Percentiles rank a stretch among this genome's conserved stretches.
Evolutionary conservation across 495 filamentous ascomycete genomes (phyloP).

Genomic region (Trichoderma reesei): DNA sequence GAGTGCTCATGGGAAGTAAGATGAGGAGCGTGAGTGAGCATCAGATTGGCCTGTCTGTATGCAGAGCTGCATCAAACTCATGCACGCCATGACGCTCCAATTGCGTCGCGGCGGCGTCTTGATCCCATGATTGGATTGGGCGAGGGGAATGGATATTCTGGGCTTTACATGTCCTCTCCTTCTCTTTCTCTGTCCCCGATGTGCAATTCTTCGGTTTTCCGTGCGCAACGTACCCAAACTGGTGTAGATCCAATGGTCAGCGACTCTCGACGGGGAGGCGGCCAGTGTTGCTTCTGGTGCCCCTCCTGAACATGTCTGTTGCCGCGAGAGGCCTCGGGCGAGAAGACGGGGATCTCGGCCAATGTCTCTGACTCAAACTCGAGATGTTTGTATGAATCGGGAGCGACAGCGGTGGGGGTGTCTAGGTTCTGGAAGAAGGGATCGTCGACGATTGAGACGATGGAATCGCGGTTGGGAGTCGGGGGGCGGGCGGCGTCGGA

Average conservation of each 20-base stretch:
- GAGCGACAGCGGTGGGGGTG: slow-evolving; percentile 4
- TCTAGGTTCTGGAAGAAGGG: slow-evolving; percentile 31
- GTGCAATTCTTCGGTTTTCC: neutral
- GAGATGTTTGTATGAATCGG: slow-evolving; percentile 5
- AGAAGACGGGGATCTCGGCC: neutral
- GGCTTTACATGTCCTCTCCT: neutral
- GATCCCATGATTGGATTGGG: neutral
- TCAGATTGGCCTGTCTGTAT: slow-evolving; percentile 3
- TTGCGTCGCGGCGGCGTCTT: neutral
- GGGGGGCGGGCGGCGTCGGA: neutral
- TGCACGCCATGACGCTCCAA: neutral
- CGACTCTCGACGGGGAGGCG: slow-evolving; percentile 32
- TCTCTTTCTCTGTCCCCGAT: neutral
- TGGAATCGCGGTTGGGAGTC: slow-evolving; percentile 26
- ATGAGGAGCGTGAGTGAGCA: neutral
- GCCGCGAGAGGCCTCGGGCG: neutral
- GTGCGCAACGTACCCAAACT: slow-evolving; percentile 26
- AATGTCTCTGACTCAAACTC: slow-evolving; percentile 11
- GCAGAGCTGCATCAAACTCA: neutral
- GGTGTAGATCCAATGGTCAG: slow-evolving; percentile 23
- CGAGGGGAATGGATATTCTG: neutral
- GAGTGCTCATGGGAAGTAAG: neutral
- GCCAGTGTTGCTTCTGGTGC: slow-evolving; percentile 18
- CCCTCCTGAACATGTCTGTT: slow-evolving; percentile 6
- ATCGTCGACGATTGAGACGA: slow-evolving; percentile 36